Evolutionary conservation across 495 filamentous ascomycete species (phyloP), one percentile per base, ranked within the genome.

Genomic region (Penicillium manginii): DNA sequence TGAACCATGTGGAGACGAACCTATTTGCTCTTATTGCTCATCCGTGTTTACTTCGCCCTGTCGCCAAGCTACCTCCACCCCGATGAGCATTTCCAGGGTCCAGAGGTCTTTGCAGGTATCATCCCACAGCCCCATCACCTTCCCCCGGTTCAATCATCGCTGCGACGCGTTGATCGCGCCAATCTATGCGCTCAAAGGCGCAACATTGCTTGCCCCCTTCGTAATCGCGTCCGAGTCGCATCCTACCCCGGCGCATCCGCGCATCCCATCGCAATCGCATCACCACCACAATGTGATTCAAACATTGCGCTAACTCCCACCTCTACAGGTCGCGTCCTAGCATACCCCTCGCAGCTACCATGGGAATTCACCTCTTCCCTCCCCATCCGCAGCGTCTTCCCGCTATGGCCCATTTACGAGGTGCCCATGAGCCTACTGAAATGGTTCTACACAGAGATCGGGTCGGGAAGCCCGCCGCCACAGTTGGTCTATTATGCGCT

Each of bases 71-170:
- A 98, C 73, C 84, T 98, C 31, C 94, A 98, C 73, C 94, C 94
- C 3, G 94, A 98, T 76, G 94, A 98, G 80, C 91, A 97, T 75
- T 98, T 98, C 69, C 94, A 98, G 69, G 94, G 94, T 18, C 94
- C 93, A 10, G 94, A 98, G 78, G 89, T 98, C 52, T 93, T 97
- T 65, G 92, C 93, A 58, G 92, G 93, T 97, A 86, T 70, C 90
- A 43, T 17, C 10, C 26, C 26, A 29, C 26, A 5, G 6, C 26
- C 26, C 26, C 26, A 29, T 29, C 26, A 8, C 26, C 26, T 29
- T 29, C 26, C 26, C 26, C 26, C 3, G 35, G 15, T 39, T 5
- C 9, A 39, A 35, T 57, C 26, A 23, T 48, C 21, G 17, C 21
- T 17, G 17, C 40, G 40, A 43, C 40, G 40, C 40, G 40, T 43